Evolutionary conservation across 805 yeast species (phyloP).

Genomic region (Cyberlindnera subsufficiens): DNA sequence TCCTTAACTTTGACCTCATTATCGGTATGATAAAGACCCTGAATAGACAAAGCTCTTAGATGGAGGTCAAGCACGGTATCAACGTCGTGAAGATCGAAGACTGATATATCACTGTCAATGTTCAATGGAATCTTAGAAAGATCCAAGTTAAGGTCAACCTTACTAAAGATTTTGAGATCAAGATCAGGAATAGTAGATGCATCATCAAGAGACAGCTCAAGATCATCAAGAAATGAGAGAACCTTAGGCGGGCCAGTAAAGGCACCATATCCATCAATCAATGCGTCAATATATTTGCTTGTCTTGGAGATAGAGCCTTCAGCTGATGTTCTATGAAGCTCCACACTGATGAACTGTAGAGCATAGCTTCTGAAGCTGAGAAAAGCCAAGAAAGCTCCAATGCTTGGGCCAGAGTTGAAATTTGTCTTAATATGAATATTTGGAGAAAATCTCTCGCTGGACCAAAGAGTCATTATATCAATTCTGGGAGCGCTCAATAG

Average conservation of each 20-base stretch:
- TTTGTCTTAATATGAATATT: conserved; percentile 27
- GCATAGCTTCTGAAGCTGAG: conserved; percentile 54
- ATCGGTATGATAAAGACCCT: conserved; percentile 18
- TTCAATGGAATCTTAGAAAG: conserved; percentile 32
- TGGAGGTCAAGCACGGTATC: conserved; percentile 30
- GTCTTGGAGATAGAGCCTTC: conserved; percentile 45
- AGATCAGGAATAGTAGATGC: conserved; percentile 25
- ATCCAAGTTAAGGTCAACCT: conserved; percentile 36
- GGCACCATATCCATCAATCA: conserved; percentile 46
- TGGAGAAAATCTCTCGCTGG: conserved; percentile 37
- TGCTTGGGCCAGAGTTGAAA: conserved; percentile 28
- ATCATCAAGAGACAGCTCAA: conserved; percentile 51
- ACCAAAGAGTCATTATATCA: conserved; percentile 52
- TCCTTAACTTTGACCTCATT: conserved; percentile 16
- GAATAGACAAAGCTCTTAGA: conserved; percentile 14
- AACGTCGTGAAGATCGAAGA: conserved; percentile 38
- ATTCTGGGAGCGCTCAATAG: conserved; percentile 48
- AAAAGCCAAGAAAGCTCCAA: conserved; percentile 55
- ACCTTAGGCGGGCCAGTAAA: conserved; percentile 60
- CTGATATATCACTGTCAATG: conserved; percentile 22
- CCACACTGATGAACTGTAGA: conserved; percentile 63
- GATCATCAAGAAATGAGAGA: conserved; percentile 62
- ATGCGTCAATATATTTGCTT: conserved; percentile 42
- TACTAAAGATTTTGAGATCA: conserved; percentile 4
- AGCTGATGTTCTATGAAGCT: conserved; percentile 53